Evolutionary conservation across 2,329 filamentous ascomycete species (phyloP).

Genomic region (Penicillium sp.): DNA sequence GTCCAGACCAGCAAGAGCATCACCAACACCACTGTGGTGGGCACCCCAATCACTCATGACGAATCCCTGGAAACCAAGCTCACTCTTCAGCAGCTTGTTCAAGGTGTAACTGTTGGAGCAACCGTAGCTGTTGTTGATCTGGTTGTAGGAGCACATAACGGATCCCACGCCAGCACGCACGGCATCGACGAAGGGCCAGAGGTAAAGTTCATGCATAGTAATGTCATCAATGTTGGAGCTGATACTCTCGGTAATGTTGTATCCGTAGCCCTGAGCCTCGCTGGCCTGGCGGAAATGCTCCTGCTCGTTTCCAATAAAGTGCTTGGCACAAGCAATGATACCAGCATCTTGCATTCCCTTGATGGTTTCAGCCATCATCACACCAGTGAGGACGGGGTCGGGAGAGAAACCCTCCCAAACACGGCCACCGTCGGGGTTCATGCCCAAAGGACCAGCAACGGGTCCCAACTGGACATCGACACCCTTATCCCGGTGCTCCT

Average conservation of each 20-base stretch:
- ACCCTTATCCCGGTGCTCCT: constrained; percentile 73
- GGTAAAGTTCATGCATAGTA: constrained; percentile 64
- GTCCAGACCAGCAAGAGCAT: constrained; percentile 69
- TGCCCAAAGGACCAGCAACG: constrained; percentile 71
- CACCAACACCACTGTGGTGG: constrained; percentile 69
- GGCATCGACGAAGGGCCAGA: constrained; percentile 70
- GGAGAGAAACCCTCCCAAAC: constrained; percentile 70
- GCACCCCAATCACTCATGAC: constrained; percentile 74
- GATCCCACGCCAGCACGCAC: constrained; percentile 65
- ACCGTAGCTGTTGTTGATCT: constrained; percentile 67
- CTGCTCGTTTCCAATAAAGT: constrained; percentile 73
- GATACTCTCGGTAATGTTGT: constrained; percentile 61
- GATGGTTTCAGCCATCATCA: constrained; percentile 70
- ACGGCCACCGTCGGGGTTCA: constrained; percentile 65
- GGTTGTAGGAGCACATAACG: constrained; percentile 74
- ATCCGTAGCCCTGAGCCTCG: constrained; percentile 61
- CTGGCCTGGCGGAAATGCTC: constrained; percentile 66
- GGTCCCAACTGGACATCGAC: constrained; percentile 75
- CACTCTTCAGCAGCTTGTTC: constrained; percentile 65
- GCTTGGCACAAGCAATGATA: constrained; percentile 81
- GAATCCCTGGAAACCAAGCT: constrained; percentile 75
- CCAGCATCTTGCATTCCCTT: constrained; percentile 79
- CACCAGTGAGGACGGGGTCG: constrained; percentile 73
- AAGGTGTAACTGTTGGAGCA: constrained; percentile 64
- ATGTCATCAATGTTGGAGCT: constrained; percentile 65